Conservation (phyloP, 2,329 filamentous ascomycete genomes). For the Shiraia bambusicola region DNA sequence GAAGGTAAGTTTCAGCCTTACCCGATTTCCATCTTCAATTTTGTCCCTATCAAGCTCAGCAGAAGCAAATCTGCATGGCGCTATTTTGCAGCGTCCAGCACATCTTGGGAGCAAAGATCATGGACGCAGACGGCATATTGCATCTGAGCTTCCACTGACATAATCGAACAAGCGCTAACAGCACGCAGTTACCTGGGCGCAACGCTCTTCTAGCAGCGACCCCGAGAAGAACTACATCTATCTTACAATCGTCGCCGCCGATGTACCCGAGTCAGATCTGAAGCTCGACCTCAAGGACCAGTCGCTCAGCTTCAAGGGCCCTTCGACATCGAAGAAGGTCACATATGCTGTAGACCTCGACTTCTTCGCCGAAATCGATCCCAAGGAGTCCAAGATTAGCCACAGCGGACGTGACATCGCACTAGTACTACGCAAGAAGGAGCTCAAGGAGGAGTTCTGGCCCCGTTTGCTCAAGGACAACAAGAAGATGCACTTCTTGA, state of each 20-base stretch:
- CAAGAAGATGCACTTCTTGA: conserved; percentile 91
- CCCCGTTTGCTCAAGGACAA: conserved; percentile 87
- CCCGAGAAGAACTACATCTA: conserved; percentile 91
- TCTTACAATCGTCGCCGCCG: conserved; percentile 85
- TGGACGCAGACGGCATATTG: too few relatives aligned
- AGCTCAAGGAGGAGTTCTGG: conserved; percentile 92
- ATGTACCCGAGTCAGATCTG: conserved; percentile 73
- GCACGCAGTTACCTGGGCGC: conserved; percentile 85
- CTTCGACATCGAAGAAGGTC: conserved; percentile 79
- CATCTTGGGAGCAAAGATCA: too few relatives aligned
- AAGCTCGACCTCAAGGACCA: conserved; percentile 73
- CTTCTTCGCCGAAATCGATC: conserved; percentile 89
- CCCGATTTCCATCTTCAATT: conserved; percentile 7
- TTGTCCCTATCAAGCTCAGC: neutral
- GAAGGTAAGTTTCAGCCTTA: conserved; percentile 44
- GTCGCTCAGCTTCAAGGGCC: conserved; percentile 79
- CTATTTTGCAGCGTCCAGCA: too few relatives aligned
- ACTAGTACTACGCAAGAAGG: conserved; percentile 95
- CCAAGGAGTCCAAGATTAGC: conserved; percentile 77
- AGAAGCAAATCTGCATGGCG: neutral
- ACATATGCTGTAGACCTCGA: conserved; percentile 85
- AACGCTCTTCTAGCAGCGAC: conserved; percentile 83
- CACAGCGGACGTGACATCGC: conserved; percentile 88
- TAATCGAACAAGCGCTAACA: conserved; percentile 19
- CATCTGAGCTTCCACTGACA: conserved; percentile 1